Evolutionary conservation across 2,329 filamentous ascomycete species (phyloP), one percentile per base, ranked within the genome.

Genomic region (Beauveria brongniartii): DNA sequence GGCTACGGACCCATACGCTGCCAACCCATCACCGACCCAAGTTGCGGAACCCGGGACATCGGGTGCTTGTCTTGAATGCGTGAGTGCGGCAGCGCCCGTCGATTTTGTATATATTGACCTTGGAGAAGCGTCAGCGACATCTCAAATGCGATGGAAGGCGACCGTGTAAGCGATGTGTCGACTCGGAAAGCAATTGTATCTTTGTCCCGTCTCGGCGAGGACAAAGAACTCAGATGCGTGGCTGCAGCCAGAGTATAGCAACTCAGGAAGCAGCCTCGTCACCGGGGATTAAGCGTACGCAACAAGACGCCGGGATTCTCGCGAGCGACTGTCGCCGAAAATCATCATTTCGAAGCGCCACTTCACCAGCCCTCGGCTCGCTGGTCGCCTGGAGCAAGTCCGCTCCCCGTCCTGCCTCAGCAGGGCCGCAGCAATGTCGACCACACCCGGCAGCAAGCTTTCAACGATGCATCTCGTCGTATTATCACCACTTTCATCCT

Each of bases 191-290:
- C 47, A 34, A 7, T 40, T 59, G 56, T 37, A n/a, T 52, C 47
- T 59, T 59, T 24, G 56, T 59, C 3, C 56, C 56, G 6, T 59
- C 56, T 10, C 56, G 56, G 1, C 56, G 56, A 18, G 55, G 55
- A 24, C 55, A 51, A 37, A 50, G 46, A 18, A 22, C 6, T 6
- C 44, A 37, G 5, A 12, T 18, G 3, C 34, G 46, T 3, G 30
- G 34, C 24, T 7, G 20, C 24, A 20, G 37, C 26, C 37, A 18
- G 10, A 30, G 20, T 26, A 52, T 9, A 8, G 22, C 47, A 1
- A 8, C 55, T 8, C 22, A 20, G 3, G 46, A 18, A 16, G 6
- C 22, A 24, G 34, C 22, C 3, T 12, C 55, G 2, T 5, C 22
- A 1, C 46, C 46, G 5, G 34, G 22, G 1, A 30, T 43, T 1